Percentiles rank a stretch among this genome's conserved stretches.
Evolutionary conservation across 2,329 filamentous ascomycete genomes (phyloP).

Genomic region (Botrytis deweyae): DNA sequence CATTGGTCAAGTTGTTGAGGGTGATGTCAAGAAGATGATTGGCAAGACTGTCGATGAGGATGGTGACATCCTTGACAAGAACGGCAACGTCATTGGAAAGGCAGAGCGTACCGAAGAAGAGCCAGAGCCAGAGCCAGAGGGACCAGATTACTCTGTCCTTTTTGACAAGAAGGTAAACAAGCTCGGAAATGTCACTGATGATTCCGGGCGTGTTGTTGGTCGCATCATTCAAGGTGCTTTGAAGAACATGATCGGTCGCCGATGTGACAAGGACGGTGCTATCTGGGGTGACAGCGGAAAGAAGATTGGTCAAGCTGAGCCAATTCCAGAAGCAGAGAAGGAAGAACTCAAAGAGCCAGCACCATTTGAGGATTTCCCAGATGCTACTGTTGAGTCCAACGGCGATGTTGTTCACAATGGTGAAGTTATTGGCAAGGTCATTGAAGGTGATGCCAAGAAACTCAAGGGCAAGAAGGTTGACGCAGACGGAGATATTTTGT

Average conservation of each 20-base stretch:
- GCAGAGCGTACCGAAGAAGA: slow-evolving; percentile 39
- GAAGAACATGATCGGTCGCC: slow-evolving; percentile 62
- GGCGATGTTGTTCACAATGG: slow-evolving; percentile 53
- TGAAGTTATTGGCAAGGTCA: slow-evolving; percentile 57
- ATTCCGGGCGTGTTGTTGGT: slow-evolving; percentile 56
- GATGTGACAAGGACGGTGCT: slow-evolving; percentile 63
- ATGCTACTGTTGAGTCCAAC: slow-evolving; percentile 53
- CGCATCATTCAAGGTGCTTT: slow-evolving; percentile 63
- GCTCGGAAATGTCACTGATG: slow-evolving; percentile 55
- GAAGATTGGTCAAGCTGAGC: slow-evolving; percentile 65
- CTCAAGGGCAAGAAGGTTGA: slow-evolving; percentile 66
- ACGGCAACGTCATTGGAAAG: slow-evolving; percentile 54
- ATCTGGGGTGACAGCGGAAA: slow-evolving; percentile 71
- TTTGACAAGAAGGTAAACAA: slow-evolving; percentile 59
- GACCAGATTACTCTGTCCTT: slow-evolving; percentile 49
- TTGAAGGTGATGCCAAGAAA: slow-evolving; percentile 63
- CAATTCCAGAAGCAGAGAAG: slow-evolving; percentile 56
- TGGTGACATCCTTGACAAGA: slow-evolving; percentile 78
- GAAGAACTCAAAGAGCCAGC: slow-evolving; percentile 47
- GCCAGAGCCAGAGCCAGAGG: slow-evolving; percentile 30
- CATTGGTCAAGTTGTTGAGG: slow-evolving; percentile 59
- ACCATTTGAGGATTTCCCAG: slow-evolving; percentile 60
- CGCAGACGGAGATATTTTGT: slow-evolving; percentile 66
- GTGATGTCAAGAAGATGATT: slow-evolving; percentile 61
- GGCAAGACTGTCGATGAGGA: slow-evolving; percentile 75